These are phyloP conservation scores for Knufia fluminis DNA, from an alignment of 2,329 filamentous ascomycete species.

Conservation along the genomic window DNA sequence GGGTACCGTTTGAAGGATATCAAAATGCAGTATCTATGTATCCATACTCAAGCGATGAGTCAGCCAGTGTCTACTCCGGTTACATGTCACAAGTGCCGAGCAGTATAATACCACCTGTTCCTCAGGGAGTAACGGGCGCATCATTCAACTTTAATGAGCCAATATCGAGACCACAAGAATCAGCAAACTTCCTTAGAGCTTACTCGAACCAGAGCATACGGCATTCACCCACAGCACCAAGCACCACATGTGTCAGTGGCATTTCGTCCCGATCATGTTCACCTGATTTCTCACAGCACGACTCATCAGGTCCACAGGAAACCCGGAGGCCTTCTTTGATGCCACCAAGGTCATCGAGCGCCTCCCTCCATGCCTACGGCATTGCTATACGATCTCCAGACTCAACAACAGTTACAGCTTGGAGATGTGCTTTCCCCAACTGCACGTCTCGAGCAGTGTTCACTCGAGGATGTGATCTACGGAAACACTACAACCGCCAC, in stretches of 20 bases:
- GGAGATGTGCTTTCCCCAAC: slow-evolving; percentile 50
- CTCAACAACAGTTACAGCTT: slow-evolving; percentile 29
- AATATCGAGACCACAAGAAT: slow-evolving; percentile 1
- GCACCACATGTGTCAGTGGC: slow-evolving; percentile 12
- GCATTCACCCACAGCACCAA: slow-evolving; percentile 18
- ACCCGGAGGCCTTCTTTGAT: slow-evolving; percentile 7
- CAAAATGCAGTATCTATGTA: slow-evolving; percentile 14
- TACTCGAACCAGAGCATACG: slow-evolving; percentile 14
- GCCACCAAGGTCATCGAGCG: slow-evolving; percentile 19
- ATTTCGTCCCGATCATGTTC: slow-evolving; percentile 20
- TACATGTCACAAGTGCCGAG: slow-evolving; percentile 12
- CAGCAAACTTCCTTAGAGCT: slow-evolving; percentile 9
- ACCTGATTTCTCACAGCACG: slow-evolving; percentile 13
- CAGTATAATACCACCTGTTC: slow-evolving; percentile 20
- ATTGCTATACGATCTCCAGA: slow-evolving; percentile 18
- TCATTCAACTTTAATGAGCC: slow-evolving; percentile 19
- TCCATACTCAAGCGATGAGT: slow-evolving; percentile 12
- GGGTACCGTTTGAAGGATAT: slow-evolving; percentile 18
- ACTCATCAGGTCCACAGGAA: slow-evolving; percentile 2
- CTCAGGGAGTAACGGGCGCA: slow-evolving; percentile 16
- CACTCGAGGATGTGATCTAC: slow-evolving; percentile 50
- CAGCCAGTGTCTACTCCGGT: slow-evolving; percentile 9
- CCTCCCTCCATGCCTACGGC: slow-evolving; percentile 22
- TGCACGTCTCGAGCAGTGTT: slow-evolving; percentile 52
- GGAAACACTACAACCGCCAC: slow-evolving; percentile 55